Evolutionary conservation across 345 rosid species (phyloP).

Genomic region (Nephelium lappaceum): DNA sequence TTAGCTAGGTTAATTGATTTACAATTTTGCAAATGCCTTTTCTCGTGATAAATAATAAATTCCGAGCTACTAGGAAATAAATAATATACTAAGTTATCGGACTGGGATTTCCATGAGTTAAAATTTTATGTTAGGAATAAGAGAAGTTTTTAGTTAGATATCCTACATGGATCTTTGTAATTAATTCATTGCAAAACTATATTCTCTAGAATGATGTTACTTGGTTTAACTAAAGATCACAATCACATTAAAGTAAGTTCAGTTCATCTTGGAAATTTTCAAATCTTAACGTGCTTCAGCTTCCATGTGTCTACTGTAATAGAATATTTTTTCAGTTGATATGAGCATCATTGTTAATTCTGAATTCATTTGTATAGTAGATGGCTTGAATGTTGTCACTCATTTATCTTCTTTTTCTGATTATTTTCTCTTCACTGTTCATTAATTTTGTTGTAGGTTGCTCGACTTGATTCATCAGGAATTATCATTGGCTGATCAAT

Average conservation of each 20-base stretch:
- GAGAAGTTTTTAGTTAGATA: neutral
- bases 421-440: conserved; percentile 20
- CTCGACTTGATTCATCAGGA: conserved; percentile 91
- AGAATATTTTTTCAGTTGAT: neutral
- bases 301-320: neutral
- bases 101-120: neutral
- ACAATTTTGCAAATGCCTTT: neutral
- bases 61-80: neutral
- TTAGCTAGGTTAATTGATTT: neutral
- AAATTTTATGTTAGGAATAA: neutral
- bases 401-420: neutral
- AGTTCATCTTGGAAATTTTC: neutral
- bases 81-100: neutral
- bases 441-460: conserved; percentile 55
- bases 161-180: neutral
- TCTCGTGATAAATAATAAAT: neutral
- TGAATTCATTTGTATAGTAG: neutral
- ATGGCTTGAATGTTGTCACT: neutral
- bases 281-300: neutral
- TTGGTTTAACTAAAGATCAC: neutral
- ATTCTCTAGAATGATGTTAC: neutral
- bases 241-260: neutral
- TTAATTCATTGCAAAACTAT: neutral
- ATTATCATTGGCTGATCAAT: conserved; percentile 82
- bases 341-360: neutral